Conservation (phyloP, 257 asterid species). For the Perilla frutescens region DNA sequence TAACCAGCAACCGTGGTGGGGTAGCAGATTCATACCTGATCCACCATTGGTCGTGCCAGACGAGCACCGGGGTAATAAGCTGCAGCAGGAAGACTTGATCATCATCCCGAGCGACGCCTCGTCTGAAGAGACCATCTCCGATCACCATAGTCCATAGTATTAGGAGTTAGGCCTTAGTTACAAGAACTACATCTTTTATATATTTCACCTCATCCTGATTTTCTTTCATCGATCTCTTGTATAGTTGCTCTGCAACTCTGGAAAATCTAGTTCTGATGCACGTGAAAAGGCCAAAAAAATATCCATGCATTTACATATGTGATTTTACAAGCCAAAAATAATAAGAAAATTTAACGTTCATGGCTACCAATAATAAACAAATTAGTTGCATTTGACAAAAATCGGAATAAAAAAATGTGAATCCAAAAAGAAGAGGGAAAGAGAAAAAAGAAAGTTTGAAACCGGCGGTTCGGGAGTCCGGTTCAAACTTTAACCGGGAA, state of each 20-base stretch:
- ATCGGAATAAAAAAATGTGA: too few species aligned
- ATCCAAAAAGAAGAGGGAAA: too few species aligned
- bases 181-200: neutral
- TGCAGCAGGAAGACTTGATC: conserved; percentile 46
- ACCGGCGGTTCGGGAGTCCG: too few species aligned
- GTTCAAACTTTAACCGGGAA: too few species aligned
- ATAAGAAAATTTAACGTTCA: too few species aligned
- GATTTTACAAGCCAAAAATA: too few species aligned
- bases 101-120: conserved; percentile 68
- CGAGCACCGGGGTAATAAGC: conserved; percentile 26
- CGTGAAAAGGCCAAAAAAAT: neutral
- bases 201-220: neutral
- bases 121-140: conserved; percentile 83
- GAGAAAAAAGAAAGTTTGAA: too few species aligned
- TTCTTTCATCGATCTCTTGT: neutral
- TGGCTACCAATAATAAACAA: too few species aligned
- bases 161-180: conserved; percentile 37
- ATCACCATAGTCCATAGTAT: conserved; percentile 44
- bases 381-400: too few species aligned
- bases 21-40: conserved; percentile 22
- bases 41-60: neutral
- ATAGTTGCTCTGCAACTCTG: neutral
- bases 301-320: neutral
- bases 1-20: conserved; percentile 33
- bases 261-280: conserved; percentile 10